Conservation (phyloP, 495 filamentous ascomycete genomes). For the Talaromyces liani region DNA sequence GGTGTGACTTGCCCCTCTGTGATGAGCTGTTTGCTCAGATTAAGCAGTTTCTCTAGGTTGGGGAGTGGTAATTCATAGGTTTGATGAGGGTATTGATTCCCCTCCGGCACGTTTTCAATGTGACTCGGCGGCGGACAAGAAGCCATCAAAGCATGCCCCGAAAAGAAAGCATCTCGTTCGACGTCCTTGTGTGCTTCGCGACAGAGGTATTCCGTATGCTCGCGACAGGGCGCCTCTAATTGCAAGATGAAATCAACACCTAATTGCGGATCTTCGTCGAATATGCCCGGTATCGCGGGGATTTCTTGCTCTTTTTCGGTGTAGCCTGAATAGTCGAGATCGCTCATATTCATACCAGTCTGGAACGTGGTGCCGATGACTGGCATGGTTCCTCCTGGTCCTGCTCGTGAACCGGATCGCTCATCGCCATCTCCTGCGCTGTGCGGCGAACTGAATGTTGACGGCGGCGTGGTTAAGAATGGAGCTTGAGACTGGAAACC, state of each 20-base stretch:
- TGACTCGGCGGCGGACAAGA: slow-evolving; percentile 65
- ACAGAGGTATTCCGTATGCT: slow-evolving; percentile 70
- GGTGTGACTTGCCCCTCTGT: slow-evolving; percentile 95
- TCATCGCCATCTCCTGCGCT: slow-evolving; percentile 3
- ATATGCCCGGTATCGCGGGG: slow-evolving; percentile 37
- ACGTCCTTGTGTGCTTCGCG: slow-evolving; percentile 39
- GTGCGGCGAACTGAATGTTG: slow-evolving; percentile 18
- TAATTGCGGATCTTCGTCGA: slow-evolving; percentile 69
- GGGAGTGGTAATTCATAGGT: slow-evolving; percentile 52
- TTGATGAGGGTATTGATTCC: slow-evolving; percentile 35
- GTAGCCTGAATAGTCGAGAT: neutral
- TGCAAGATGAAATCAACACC: slow-evolving; percentile 95
- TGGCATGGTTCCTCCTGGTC: neutral
- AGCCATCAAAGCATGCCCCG: slow-evolving; percentile 87
- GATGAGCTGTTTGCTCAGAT: slow-evolving; percentile 75
- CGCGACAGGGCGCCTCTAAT: slow-evolving; percentile 93
- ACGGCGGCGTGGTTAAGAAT: slow-evolving; percentile 29
- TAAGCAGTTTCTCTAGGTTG: slow-evolving; percentile 72
- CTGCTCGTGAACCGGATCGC: neutral
- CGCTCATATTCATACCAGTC: neutral
- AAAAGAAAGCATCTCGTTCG: slow-evolving; percentile 45
- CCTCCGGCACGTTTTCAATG: slow-evolving; percentile 33
- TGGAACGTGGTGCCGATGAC: neutral
- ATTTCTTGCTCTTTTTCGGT: neutral
- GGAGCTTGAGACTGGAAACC: slow-evolving; percentile 19